Percentiles rank a stretch among this genome's conserved stretches.
These are phyloP conservation scores for Ascochyta rabiei DNA, from an alignment of 2,329 filamentous ascomycete species.

Conservation along the genomic window DNA sequence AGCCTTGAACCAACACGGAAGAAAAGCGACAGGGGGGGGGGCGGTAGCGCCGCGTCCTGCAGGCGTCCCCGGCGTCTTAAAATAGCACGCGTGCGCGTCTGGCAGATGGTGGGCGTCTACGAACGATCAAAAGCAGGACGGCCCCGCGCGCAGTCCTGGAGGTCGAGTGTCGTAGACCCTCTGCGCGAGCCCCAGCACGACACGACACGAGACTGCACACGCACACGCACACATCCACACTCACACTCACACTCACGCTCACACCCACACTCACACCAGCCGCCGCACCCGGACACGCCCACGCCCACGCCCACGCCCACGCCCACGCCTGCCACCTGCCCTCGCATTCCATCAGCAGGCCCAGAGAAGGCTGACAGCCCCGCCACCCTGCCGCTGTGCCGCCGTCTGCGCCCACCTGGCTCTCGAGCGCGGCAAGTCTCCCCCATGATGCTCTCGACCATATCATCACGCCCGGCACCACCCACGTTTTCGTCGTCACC, in stretches of 20 bases:
- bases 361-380: constrained; percentile 12
- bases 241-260: background rate
- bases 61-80: background rate
- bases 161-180: background rate
- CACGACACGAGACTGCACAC: background rate
- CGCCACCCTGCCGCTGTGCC: constrained; percentile 15
- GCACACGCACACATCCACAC: background rate
- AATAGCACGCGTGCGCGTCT: constrained; percentile 9
- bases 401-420: constrained; percentile 14
- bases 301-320: background rate
- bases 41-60: background rate
- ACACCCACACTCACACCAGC: background rate
- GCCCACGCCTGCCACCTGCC: background rate
- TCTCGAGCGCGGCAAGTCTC: constrained; percentile 5
- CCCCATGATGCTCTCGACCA: constrained; percentile 47
- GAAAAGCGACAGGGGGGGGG: background rate
- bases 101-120: constrained; percentile 8
- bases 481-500: constrained; percentile 36
- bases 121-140: constrained; percentile 12
- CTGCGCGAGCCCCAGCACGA: too few species aligned
- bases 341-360: constrained; percentile 6
- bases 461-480: constrained; percentile 43
- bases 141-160: constrained; percentile 9
- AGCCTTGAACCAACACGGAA: background rate
- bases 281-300: background rate